Base-by-base conservation (phyloP, 2,329 filamentous ascomycete species). In the Aureobasidium leucospermi region DNA sequence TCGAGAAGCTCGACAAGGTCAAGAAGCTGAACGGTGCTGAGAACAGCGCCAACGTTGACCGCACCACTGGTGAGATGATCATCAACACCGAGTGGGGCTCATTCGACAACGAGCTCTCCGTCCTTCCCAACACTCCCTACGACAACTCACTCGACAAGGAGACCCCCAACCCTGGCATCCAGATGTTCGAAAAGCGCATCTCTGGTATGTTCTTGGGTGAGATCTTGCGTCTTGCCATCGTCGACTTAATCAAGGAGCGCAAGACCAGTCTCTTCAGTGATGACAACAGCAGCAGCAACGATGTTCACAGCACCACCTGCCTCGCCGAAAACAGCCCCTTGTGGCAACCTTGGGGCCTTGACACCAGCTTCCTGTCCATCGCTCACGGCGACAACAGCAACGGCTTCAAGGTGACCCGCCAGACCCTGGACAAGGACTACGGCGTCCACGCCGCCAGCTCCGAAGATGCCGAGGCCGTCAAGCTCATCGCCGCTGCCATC, bases 161-260 rank as follows among this genome's bases (percentile, higher is more conserved):
- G 62, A 94, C 87, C 65, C 85, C 90, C 67, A 97, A 99, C 74
- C 93, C 92, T 0, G 94, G 94, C 29, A 85, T 96, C 63, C 94
- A 99, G 71, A 96, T 97, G 89, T 99, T 97, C 70, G 94, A 99
- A 78, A 99, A 99, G 81, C 88, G 93, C 49, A 88, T 99, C 15
- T 96, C 91, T 0, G 94, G 94, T 72, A 97, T 99, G 93, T 99
- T 97, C 77, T 75, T 99, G 51, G 94, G 94, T 58, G 94, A 99
- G 74, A 92, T 97, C 63, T 81, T 96, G 59, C 88, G 94, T 58
- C 81, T 90, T 46, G 85, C 86, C 15, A 77, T 96, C 23, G 73
- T 94, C 53, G 80, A 85, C 60, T 81, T 96, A 71, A 78, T 92
- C 68, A 81, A 87, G 66, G 81, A 89, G 65, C 79, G 85, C 31